Conservation (phyloP, 352 stramenopile genomes). For the Pythium sukuiense region DNA sequence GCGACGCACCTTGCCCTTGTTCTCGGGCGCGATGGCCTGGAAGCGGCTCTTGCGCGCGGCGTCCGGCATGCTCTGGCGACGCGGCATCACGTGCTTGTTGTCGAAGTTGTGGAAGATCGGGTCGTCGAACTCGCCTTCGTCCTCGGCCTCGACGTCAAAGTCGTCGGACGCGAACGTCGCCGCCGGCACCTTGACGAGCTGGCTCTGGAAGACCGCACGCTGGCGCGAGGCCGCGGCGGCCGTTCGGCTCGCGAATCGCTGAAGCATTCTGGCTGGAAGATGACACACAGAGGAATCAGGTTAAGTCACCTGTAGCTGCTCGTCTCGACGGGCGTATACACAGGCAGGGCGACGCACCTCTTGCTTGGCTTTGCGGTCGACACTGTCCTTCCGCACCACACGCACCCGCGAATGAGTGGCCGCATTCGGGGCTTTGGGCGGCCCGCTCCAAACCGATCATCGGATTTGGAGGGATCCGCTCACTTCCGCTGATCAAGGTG, state of each 20-base stretch:
- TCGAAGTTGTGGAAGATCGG: slow-evolving; percentile 74
- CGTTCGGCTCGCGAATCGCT: slow-evolving; percentile 57
- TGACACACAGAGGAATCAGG: neutral
- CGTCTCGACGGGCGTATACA: neutral
- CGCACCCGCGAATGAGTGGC: slow-evolving; percentile 18
- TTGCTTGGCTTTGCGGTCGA: neutral
- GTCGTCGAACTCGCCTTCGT: slow-evolving; percentile 64
- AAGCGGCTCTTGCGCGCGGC: slow-evolving; percentile 77
- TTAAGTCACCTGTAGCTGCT: neutral
- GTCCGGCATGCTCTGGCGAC: slow-evolving; percentile 72
- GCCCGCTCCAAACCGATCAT: slow-evolving; percentile 5
- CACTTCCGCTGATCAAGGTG: neutral
- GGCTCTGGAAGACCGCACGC: slow-evolving; percentile 10
- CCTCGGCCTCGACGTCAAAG: slow-evolving; percentile 62
- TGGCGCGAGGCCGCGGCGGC: slow-evolving; percentile 31
- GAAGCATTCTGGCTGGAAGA: slow-evolving; percentile 39
- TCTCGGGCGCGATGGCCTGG: slow-evolving; percentile 69
- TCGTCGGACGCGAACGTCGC: slow-evolving; percentile 37
- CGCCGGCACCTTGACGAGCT: slow-evolving; percentile 35
- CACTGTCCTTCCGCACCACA: slow-evolving; percentile 1
- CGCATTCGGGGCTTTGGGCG: neutral
- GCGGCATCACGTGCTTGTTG: slow-evolving; percentile 46
- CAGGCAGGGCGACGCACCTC: neutral
- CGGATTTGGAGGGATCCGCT: neutral
- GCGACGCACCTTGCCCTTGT: slow-evolving; percentile 73